phyloP scores from a whole-genome alignment of 2,329 filamentous ascomycete genomes.

The Fusarium hainanense region DNA sequence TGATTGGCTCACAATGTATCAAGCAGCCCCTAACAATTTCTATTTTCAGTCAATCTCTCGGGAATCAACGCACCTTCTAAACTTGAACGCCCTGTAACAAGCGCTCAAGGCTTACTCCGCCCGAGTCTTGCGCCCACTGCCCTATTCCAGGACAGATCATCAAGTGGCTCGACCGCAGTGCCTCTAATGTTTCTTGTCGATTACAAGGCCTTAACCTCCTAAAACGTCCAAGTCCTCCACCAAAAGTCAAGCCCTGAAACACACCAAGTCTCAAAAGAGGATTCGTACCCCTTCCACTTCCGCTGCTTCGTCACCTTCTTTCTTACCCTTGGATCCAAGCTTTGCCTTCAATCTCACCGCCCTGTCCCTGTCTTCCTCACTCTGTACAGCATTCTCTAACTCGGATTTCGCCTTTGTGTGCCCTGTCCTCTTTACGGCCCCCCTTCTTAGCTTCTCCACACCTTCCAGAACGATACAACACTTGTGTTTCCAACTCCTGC shows the following conservation, averaged over 20 bases:
- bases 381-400: constrained; percentile 22
- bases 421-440: constrained; percentile 34
- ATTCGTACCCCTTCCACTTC: constrained; percentile 26
- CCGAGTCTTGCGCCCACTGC: constrained; percentile 44
- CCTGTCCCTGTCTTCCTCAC: constrained; percentile 33
- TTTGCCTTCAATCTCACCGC: constrained; percentile 40
- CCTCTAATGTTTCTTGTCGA: constrained; percentile 29
- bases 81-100: constrained; percentile 35
- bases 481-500: constrained; percentile 36
- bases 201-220: constrained; percentile 15
- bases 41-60: constrained; percentile 13
- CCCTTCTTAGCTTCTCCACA: constrained; percentile 45
- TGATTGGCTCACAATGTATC: constrained; percentile 13
- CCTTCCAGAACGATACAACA: constrained; percentile 49
- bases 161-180: constrained; percentile 37
- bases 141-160: constrained; percentile 36
- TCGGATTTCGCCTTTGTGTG: constrained; percentile 45
- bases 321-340: constrained; percentile 39
- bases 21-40: constrained; percentile 4
- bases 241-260: constrained; percentile 40
- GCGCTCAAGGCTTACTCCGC: constrained; percentile 38
- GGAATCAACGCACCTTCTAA: not conserved
- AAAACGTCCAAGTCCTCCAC: constrained; percentile 14
- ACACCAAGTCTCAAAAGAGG: constrained; percentile 37
- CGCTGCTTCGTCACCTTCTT: constrained; percentile 33